Evolutionary conservation across 345 rosid species (phyloP), one percentile per base, ranked within the genome.

Genomic region (Sisymbrium altissimum): DNA sequence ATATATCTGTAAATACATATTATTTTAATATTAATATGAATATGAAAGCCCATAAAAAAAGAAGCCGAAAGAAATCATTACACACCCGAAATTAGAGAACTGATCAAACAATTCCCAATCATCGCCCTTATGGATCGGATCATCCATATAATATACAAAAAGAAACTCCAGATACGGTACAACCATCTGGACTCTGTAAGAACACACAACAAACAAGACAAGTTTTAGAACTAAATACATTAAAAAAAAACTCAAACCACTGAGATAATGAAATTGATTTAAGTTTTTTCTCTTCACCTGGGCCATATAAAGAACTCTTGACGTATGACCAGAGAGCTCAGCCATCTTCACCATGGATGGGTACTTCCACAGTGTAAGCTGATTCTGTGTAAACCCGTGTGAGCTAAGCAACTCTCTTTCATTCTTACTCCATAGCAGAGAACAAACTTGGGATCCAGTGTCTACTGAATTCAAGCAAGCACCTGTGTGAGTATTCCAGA

Each of bases 351-450:
- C 57, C 57, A 52, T 52, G 23, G 57, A 52, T 2, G 57, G 57
- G 3, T 52, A 52, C 57, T 52, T 52, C 57, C 57, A 52, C 57
- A 52, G 11, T n/a, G 57, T 52, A 52, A 52, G 57, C 57, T 52
- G 57, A 25, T 52, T 52, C 57, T 52, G 57, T 3, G 35, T 27
- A 52, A 52, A 52, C 35, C 57, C 57, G 5, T 52, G 57, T 2
- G 57, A 52, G 57, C 57, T 52, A 52, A 52, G 57, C 35, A 52
- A 52, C 57, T 52, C 57, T 52, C 57, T 52, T 25, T 52, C 57
- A 13, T 52, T 52, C 17, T 52, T 52, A 35, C 57, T 52, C 57
- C 57, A 52, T 30, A 52, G 3, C 57, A 52, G 23, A 2, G 57
- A 52, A 52, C 57, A 52, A 6, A 52, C 57, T 3, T 52, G 57